These are phyloP conservation scores for Halenospora varia DNA, from an alignment of 495 filamentous ascomycete species.

Conservation along the genomic window DNA sequence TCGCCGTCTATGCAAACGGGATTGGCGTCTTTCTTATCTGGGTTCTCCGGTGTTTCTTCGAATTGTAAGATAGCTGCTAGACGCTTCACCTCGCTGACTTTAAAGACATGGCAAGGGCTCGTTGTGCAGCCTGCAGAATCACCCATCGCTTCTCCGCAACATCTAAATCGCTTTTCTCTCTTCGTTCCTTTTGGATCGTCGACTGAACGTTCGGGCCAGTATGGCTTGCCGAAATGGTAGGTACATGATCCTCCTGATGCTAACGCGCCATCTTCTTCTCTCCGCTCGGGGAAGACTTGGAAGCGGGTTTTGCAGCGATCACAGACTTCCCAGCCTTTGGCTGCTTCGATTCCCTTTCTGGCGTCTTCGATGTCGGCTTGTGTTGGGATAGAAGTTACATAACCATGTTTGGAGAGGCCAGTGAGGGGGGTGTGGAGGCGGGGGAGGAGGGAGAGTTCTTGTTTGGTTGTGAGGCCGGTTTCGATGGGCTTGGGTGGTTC, in stretches of 20 bases:
- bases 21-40: slow-evolving; percentile 33
- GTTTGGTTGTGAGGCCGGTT: slow-evolving; percentile 60
- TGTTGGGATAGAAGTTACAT: slow-evolving; percentile 63
- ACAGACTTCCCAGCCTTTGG: slow-evolving; percentile 77
- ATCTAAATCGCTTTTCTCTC: slow-evolving; percentile 61
- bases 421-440: slow-evolving; percentile 56
- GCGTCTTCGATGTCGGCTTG: slow-evolving; percentile 58
- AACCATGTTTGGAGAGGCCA: slow-evolving; percentile 62
- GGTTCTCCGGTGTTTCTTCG: slow-evolving; percentile 64
- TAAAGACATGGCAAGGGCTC: slow-evolving; percentile 78
- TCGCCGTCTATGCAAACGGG: slow-evolving; percentile 89
- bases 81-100: slow-evolving; percentile 67
- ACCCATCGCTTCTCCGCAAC: slow-evolving; percentile 71
- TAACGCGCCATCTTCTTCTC: slow-evolving; percentile 73
- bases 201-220: slow-evolving; percentile 41
- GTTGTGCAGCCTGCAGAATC: slow-evolving; percentile 68
- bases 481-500: slow-evolving; percentile 42
- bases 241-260: slow-evolving; percentile 71
- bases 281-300: slow-evolving; percentile 86
- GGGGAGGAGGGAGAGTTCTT: slow-evolving; percentile 64
- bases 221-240: slow-evolving; percentile 67
- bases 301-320: slow-evolving; percentile 84
- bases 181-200: slow-evolving; percentile 43
- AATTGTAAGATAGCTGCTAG: slow-evolving; percentile 79
- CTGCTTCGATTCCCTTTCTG: slow-evolving; percentile 55